phyloP scores from a whole-genome alignment of 495 filamentous ascomycete genomes.

The Cetradonia linearis region DNA sequence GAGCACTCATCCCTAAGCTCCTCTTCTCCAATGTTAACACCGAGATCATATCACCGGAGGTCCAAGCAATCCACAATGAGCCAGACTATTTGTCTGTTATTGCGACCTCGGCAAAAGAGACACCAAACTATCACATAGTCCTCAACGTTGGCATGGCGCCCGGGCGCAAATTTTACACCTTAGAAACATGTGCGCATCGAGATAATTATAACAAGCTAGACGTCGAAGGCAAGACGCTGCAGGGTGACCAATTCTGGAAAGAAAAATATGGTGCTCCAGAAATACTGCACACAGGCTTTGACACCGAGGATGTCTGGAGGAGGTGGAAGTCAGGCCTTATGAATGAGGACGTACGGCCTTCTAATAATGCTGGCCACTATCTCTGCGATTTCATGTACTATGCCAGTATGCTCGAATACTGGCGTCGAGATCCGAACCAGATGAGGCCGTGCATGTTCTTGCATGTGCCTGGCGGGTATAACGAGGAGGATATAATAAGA shows the following conservation, averaged over 20 bases:
- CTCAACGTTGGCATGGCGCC: constrained; percentile 79
- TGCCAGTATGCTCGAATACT: constrained; percentile 45
- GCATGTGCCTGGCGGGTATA: constrained; percentile 59
- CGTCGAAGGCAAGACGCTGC: constrained; percentile 49
- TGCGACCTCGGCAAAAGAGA: constrained; percentile 30
- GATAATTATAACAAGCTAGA: constrained; percentile 65
- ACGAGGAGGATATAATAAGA: constrained; percentile 42
- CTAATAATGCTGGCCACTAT: constrained; percentile 68
- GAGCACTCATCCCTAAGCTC: constrained; percentile 49
- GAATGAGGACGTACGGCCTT: constrained; percentile 49
- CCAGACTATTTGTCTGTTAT: constrained; percentile 18
- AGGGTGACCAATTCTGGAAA: constrained; percentile 40
- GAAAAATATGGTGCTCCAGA: constrained; percentile 32
- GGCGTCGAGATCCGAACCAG: constrained; percentile 16
- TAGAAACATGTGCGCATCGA: constrained; percentile 63
- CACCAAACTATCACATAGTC: constrained; percentile 49
- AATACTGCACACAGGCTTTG: constrained; percentile 38
- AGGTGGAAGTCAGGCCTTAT: constrained; percentile 43
- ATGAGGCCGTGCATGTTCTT: constrained; percentile 56
- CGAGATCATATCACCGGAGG: constrained; percentile 2
- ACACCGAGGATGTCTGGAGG: constrained; percentile 43
- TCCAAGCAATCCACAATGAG: background rate
- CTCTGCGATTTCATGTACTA: constrained; percentile 85
- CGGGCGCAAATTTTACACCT: constrained; percentile 52
- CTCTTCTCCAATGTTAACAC: constrained; percentile 22